Evolutionary conservation across 768 basidiomycete genomes (phyloP), one percentile per base, ranked within the genome.

Genomic region (Boletus subparvulus): DNA sequence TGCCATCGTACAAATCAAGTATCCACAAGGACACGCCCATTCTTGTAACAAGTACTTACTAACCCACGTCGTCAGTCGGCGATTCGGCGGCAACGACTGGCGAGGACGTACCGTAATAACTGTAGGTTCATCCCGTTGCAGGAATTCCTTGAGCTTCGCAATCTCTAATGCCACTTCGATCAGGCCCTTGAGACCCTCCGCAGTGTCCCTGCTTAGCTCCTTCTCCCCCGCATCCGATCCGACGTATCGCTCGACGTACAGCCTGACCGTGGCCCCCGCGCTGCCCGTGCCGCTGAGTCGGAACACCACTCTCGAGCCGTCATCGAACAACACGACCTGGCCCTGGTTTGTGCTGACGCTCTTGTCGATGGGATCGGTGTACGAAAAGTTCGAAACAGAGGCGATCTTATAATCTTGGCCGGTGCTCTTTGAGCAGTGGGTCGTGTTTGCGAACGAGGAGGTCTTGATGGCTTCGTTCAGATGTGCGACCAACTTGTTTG

Each of bases 351-450:
- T 86, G 62, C 91, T 93, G 59, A 98, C 83, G 44, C 90, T 92
- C 52, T 86, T 78, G 71, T 99, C 97, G 73, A 98, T 98, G n/a
- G 97, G 97, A 73, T 99, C 97, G 47, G 86, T 97, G 82, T 99
- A 99, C 69, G 89, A 84, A 71, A 99, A 99, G 80, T 93, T 86
- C 77, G 86, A 87, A 42, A 90, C 76, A 26, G 83, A 81, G 17
- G 83, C 80, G 55, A 99, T 85, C 58, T 80, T 87, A 80, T 95
- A 98, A 47, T 82, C 79, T 45, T 82, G 81, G 39, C 77, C 78
- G 3, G 87, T 85, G 48, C 87, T 83, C 52, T 80, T 77, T 3
- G 93, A 88, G 42, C 74, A 79, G 74, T 92, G 85, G 10, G 76
- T 75, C 30, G 85, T 85, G 65, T 86, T 81, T 67, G 83, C 78